Evolutionary conservation across 352 stramenopile species (phyloP).

Genomic region (Lagenidium giganteum): DNA sequence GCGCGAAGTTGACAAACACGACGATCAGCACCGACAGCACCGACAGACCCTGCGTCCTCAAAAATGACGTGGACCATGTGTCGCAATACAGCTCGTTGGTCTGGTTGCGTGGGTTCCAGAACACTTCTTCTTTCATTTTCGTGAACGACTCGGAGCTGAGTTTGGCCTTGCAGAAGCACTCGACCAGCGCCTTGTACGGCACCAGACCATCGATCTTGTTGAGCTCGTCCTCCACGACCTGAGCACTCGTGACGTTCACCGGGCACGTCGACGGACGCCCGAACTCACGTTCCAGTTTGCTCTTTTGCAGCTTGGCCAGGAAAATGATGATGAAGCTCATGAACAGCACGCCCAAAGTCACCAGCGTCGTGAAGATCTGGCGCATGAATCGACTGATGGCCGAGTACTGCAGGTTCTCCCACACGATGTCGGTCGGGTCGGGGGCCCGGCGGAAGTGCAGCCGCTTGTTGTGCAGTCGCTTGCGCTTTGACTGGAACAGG

Average conservation of each 20-base stretch:
- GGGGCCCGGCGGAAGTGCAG: constrained; percentile 65
- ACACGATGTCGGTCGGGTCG: constrained; percentile 81
- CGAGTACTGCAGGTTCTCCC: constrained; percentile 76
- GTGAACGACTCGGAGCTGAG: constrained; percentile 48
- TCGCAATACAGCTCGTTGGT: constrained; percentile 49
- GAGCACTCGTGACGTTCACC: constrained; percentile 36
- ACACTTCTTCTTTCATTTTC: constrained; percentile 55
- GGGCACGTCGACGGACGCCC: constrained; percentile 60
- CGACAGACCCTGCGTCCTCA: constrained; percentile 62
- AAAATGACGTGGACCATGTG: constrained; percentile 61
- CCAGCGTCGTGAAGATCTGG: constrained; percentile 65
- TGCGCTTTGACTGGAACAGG: constrained; percentile 59
- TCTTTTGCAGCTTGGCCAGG: constrained; percentile 69
- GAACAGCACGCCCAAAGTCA: constrained; percentile 64
- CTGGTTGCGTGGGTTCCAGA: constrained; percentile 33
- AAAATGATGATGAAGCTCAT: constrained; percentile 77
- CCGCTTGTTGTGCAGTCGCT: constrained; percentile 65
- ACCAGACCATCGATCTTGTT: constrained; percentile 40
- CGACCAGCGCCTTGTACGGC: constrained; percentile 70
- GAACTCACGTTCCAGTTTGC: constrained; percentile 63
- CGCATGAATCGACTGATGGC: constrained; percentile 53
- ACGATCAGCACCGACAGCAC: constrained; percentile 64
- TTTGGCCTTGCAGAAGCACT: constrained; percentile 74
- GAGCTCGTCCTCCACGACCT: constrained; percentile 69
- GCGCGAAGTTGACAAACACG: constrained; percentile 60